Percentiles rank a stretch among this genome's conserved stretches.
These are phyloP conservation scores for Teunomyces funiuensis DNA, from an alignment of 805 yeast species.

Conservation along the genomic window DNA sequence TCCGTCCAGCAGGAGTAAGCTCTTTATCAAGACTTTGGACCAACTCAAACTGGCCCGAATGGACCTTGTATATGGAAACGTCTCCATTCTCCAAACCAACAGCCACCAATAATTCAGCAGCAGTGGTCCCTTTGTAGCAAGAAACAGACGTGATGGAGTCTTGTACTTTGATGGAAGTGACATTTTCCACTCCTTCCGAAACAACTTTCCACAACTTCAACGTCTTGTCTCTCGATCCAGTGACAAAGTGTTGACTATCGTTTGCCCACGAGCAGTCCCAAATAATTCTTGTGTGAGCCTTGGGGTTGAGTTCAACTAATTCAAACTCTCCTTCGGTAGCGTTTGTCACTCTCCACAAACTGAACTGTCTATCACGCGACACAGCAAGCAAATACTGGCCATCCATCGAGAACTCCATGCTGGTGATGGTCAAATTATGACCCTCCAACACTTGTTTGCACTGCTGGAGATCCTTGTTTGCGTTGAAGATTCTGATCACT, in stretches of 20 bases:
- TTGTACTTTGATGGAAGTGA: slow-evolving; percentile 43
- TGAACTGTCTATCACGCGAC: slow-evolving; percentile 85
- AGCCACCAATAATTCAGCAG: slow-evolving; percentile 44
- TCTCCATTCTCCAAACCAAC: slow-evolving; percentile 74
- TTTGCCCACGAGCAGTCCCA: slow-evolving; percentile 96
- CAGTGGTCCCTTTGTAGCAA: slow-evolving; percentile 31
- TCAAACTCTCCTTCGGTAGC: slow-evolving; percentile 29
- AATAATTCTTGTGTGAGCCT: slow-evolving; percentile 87
- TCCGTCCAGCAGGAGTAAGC: slow-evolving; percentile 59
- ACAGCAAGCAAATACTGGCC: slow-evolving; percentile 68
- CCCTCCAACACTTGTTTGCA: slow-evolving; percentile 48
- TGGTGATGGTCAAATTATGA: slow-evolving; percentile 84
- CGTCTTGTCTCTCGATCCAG: slow-evolving; percentile 84
- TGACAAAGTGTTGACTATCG: slow-evolving; percentile 52
- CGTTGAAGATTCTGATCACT: slow-evolving; percentile 72
- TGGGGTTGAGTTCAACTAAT: slow-evolving; percentile 50
- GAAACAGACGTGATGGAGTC: slow-evolving; percentile 71
- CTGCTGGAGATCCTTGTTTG: slow-evolving; percentile 55
- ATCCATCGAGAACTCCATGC: slow-evolving; percentile 72
- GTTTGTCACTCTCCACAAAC: slow-evolving; percentile 58
- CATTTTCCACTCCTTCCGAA: slow-evolving; percentile 33
- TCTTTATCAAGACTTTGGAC: slow-evolving; percentile 33
- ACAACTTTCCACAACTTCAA: slow-evolving; percentile 67
- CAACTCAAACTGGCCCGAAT: slow-evolving; percentile 20
- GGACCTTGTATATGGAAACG: slow-evolving; percentile 45